Conservation (phyloP, 441 rosid genomes). For the Melastoma candidum region DNA sequence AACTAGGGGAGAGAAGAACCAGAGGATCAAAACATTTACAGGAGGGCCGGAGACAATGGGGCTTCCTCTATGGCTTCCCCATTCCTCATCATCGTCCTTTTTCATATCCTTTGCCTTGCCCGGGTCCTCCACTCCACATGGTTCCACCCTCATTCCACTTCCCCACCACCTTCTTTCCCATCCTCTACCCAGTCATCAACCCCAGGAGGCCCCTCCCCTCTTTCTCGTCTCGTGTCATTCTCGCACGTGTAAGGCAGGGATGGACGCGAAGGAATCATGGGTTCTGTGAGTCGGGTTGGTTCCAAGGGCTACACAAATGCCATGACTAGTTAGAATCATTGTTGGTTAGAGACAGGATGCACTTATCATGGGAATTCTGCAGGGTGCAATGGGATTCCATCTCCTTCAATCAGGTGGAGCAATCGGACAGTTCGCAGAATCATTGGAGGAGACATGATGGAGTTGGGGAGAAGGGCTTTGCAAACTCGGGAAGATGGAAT, state of each 20-base stretch:
- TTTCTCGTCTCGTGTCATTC: background rate
- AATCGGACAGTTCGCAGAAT: slow-evolving; percentile 14
- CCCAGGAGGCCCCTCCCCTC: background rate
- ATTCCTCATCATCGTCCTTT: too few species aligned
- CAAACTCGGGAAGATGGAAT: slow-evolving; percentile 75
- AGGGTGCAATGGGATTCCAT: slow-evolving; percentile 77
- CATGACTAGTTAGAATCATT: slow-evolving; percentile 63
- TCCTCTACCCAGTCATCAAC: background rate
- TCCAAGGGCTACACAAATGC: slow-evolving; percentile 57
- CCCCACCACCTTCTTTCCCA: background rate
- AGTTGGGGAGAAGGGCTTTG: slow-evolving; percentile 78
- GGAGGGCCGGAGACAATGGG: too few species aligned
- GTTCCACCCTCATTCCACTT: slow-evolving; percentile 1
- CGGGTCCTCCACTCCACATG: slow-evolving; percentile 1
- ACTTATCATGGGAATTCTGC: slow-evolving; percentile 64
- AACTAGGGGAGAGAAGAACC: too few species aligned
- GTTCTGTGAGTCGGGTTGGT: slow-evolving; percentile 41
- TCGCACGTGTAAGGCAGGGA: slow-evolving; percentile 19
- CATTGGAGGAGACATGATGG: slow-evolving; percentile 93
- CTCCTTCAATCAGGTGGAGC: slow-evolving; percentile 57
- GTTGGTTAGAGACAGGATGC: slow-evolving; percentile 51
- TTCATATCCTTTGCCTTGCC: too few species aligned
- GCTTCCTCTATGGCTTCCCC: too few species aligned
- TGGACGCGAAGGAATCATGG: slow-evolving; percentile 14
- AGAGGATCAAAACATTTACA: too few species aligned